These are phyloP conservation scores for Nemania sp. DNA, from an alignment of 2,329 filamentous ascomycete genomes.

Conservation along the genomic window DNA sequence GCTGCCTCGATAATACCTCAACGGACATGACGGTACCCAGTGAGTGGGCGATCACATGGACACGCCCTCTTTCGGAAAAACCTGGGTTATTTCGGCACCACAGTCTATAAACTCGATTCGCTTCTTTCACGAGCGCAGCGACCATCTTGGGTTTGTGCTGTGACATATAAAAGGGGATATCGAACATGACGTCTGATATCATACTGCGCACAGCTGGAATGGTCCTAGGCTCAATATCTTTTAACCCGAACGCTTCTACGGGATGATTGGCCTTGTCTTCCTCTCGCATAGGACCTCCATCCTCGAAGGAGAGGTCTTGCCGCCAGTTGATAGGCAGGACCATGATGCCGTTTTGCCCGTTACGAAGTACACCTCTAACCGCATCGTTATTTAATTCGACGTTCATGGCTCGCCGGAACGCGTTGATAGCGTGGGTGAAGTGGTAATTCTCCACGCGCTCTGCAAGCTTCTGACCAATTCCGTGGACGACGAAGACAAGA, in stretches of 20 bases:
- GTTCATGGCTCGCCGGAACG: constrained; percentile 87
- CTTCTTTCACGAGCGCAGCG: constrained; percentile 85
- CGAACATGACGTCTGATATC: constrained; percentile 97
- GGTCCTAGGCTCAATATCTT: constrained; percentile 91
- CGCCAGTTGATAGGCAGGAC: constrained; percentile 95
- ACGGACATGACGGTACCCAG: constrained; percentile 94
- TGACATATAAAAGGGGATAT: constrained; percentile 97
- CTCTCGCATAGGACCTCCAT: constrained; percentile 72
- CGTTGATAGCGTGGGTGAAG: constrained; percentile 96
- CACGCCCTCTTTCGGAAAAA: constrained; percentile 82
- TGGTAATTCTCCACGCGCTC: constrained; percentile 96
- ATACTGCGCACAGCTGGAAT: constrained; percentile 93
- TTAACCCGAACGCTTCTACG: constrained; percentile 72
- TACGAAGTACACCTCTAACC: constrained; percentile 80
- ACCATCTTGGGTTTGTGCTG: constrained; percentile 97
- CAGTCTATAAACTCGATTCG: constrained; percentile 93
- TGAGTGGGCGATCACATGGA: constrained; percentile 93
- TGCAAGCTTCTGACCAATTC: constrained; percentile 95
- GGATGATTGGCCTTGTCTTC: constrained; percentile 66
- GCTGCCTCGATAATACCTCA: constrained; percentile 90
- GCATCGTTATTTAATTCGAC: constrained; percentile 80
- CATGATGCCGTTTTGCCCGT: constrained; percentile 90
- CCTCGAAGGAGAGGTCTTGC: constrained; percentile 86
- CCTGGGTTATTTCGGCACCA: constrained; percentile 96
- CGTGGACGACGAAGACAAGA: constrained; percentile 90